phyloP scores from a whole-genome alignment of 1,139 yeast genomes.

The Diutina rugosa region DNA sequence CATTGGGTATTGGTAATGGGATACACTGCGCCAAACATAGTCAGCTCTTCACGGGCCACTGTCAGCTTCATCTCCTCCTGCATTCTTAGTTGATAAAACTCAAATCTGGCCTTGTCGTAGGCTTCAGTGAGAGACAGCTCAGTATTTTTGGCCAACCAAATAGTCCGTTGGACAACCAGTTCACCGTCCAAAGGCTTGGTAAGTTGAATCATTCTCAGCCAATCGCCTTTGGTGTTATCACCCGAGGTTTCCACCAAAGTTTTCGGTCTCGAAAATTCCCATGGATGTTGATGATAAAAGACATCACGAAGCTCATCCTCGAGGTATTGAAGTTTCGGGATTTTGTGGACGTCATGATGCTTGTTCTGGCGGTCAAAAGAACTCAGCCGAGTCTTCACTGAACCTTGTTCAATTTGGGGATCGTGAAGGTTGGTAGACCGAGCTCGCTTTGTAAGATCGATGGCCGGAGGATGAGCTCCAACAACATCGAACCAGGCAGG shows the following conservation, averaged over 20 bases:
- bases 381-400: slow-evolving; percentile 39
- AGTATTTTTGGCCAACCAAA: slow-evolving; percentile 39
- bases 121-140: slow-evolving; percentile 43
- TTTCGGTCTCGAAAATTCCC: slow-evolving; percentile 96
- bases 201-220: slow-evolving; percentile 68
- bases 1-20: slow-evolving; percentile 32
- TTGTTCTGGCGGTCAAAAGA: slow-evolving; percentile 13
- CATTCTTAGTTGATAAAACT: slow-evolving; percentile 78
- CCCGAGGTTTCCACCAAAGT: slow-evolving; percentile 66
- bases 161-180: slow-evolving; percentile 81
- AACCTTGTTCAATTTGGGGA: slow-evolving; percentile 13
- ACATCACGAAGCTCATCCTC: slow-evolving; percentile 77
- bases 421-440: slow-evolving; percentile 19
- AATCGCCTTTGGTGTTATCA: slow-evolving; percentile 44
- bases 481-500: slow-evolving; percentile 88
- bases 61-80: slow-evolving; percentile 67
- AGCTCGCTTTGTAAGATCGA: slow-evolving; percentile 40
- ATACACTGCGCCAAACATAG: slow-evolving; percentile 73
- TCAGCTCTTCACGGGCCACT: slow-evolving; percentile 72
- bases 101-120: slow-evolving; percentile 77
- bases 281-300: slow-evolving; percentile 89
- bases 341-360: slow-evolving; percentile 28
- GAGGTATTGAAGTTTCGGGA: slow-evolving; percentile 53
- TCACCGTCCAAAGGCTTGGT: slow-evolving; percentile 80
- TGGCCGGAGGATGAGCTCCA: slow-evolving; percentile 66